Base-by-base conservation (phyloP, 1,139 yeast genomes). In the Entelexis sorbosivorans region DNA sequence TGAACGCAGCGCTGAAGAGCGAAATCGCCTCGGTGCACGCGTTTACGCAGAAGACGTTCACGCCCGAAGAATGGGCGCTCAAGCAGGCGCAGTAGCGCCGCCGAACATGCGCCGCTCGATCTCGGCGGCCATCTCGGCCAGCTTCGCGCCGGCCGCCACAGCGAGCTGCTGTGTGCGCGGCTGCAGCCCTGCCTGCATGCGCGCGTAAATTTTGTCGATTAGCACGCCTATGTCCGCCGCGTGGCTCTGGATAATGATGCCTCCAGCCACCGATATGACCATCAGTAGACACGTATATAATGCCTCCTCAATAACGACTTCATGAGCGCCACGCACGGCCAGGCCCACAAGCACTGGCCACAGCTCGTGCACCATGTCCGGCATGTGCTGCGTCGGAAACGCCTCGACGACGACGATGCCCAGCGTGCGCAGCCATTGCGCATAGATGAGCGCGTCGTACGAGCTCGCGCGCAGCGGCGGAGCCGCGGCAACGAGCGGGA, bases 1-100 rank as follows among this genome's bases (percentile, higher is more conserved):
- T 93, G 47, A 91, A 93, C 66, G 73, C 68, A 38, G 80, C 86
- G 1, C 73, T 91, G 56, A 81, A 81, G 62, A 87, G 82, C 17
- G 96, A 89, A 64, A 86, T 91, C 43, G 82, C 86, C 0, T 69
- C 74, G 6, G 88, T 91, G 43, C 98, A 91, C 68, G 98, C 98
- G 0, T 93, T 91, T 65, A 87, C 96, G 0, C 96, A 91, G 63
- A 54, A 55, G 38, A 56, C 56, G 8, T 59, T 43, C 50, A 59
- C 58, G 28, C 59, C 59, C 9, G 55, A 47, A n/a, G 62, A 59
- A 40, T 59, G 61, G 60, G 54, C 35, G 19, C 13, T 16, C 39
- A 24, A 42, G 26, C 43, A 40, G 44, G 5, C 35, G 7, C 24
- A 16, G 44, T 40, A 40, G 44, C 7, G 19, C 5, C 28, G 7